Evolutionary conservation across 306 rosid species (phyloP).

Genomic region (Cucurbita maxima): DNA sequence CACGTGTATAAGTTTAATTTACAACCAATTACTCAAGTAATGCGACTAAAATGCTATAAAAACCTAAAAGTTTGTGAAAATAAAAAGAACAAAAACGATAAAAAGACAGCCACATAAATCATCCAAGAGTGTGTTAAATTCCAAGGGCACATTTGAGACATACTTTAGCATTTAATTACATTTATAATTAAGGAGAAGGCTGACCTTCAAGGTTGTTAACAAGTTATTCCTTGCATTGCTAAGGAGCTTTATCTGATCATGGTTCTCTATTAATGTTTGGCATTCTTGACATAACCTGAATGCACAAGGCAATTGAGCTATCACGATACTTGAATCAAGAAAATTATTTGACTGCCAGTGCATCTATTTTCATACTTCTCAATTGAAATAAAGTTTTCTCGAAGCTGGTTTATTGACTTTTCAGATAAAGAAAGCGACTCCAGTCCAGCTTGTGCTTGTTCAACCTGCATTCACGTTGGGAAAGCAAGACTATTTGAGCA

Average conservation of each 20-base stretch:
- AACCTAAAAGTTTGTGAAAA: neutral
- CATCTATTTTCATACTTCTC: constrained; percentile 51
- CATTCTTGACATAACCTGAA: constrained; percentile 84
- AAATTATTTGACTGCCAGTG: neutral
- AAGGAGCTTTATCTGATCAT: constrained; percentile 95
- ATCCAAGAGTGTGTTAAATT: neutral
- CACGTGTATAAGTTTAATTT: neutral
- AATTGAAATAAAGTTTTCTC: constrained; percentile 75
- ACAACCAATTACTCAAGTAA: neutral
- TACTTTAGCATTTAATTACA: neutral
- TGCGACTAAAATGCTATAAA: neutral
- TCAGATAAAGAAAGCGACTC: constrained; percentile 66
- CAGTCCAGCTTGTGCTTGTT: constrained; percentile 72
- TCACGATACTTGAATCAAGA: constrained; percentile 12
- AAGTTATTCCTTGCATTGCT: constrained; percentile 95
- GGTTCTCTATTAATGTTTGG: constrained; percentile 87
- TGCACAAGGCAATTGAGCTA: constrained; percentile 20
- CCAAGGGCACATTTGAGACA: neutral
- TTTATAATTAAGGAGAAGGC: constrained; percentile 9
- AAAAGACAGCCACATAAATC: neutral
- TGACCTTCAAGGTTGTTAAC: constrained; percentile 85
- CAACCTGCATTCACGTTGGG: constrained; percentile 54
- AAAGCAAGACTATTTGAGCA: constrained; percentile 10
- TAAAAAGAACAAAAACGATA: neutral
- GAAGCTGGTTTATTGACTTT: constrained; percentile 55